phyloP scores from a whole-genome alignment of 108 stramenopile genomes.

The Parietichytrium sp. region DNA sequence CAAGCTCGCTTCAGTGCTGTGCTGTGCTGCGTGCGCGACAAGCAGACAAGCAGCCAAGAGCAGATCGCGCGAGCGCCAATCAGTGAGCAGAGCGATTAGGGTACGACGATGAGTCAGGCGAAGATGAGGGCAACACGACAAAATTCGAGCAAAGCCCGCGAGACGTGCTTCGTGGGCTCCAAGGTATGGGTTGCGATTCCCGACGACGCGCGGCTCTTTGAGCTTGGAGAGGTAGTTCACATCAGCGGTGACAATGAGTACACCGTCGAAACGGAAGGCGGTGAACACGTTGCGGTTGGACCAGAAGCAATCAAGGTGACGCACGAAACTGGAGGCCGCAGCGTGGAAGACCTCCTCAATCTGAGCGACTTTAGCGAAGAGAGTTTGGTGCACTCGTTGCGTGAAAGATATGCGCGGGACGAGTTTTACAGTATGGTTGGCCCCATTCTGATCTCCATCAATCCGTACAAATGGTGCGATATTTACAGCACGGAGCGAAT shows the following conservation, averaged over 20 bases:
- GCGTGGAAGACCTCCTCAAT: constrained; percentile 57
- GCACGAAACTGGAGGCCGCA: background rate
- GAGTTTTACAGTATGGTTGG: constrained; percentile 97
- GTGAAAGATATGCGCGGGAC: constrained; percentile 56
- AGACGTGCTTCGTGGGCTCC: background rate
- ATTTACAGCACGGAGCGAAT: constrained; percentile 50
- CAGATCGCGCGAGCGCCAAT: no score
- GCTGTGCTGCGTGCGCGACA: no score
- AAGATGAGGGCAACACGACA: no score
- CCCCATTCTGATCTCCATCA: constrained; percentile 96
- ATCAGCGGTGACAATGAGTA: constrained; percentile 7
- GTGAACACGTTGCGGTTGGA: background rate
- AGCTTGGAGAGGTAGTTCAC: background rate
- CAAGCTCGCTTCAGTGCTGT: no score
- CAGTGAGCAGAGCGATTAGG: no score
- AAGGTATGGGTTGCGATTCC: background rate
- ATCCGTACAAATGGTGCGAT: constrained; percentile 76
- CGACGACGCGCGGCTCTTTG: background rate
- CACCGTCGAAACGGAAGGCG: background rate
- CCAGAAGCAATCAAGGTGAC: background rate
- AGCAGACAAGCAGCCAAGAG: no score
- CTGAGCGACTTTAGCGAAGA: constrained; percentile 71
- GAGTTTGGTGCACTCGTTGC: constrained; percentile 58
- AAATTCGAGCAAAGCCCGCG: no score
- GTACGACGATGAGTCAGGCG: no score